Evolutionary conservation across 176 grass and related monocot genomes (phyloP).

Genomic region (Bothriochloa decipiens): DNA sequence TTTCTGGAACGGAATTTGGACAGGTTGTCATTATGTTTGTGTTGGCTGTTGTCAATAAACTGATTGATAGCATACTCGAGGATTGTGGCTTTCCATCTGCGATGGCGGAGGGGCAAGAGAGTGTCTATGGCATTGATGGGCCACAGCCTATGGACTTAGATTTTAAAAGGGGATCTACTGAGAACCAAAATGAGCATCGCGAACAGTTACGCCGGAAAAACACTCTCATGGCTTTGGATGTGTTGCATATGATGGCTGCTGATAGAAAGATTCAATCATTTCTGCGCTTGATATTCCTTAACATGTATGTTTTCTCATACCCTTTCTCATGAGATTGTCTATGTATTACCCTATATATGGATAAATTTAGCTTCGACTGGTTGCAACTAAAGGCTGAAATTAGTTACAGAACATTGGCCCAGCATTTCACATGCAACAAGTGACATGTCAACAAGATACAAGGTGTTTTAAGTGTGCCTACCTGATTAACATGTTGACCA

Average conservation of each 20-base stretch:
- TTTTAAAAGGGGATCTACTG: conserved; percentile 48
- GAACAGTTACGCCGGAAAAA: conserved; percentile 69
- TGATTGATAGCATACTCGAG: conserved; percentile 76
- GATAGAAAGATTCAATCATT: conserved; percentile 77
- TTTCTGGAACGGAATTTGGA: conserved; percentile 56
- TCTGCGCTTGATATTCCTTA: conserved; percentile 71
- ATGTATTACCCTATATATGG: not conserved
- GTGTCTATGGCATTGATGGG: conserved; percentile 43
- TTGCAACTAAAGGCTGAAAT: not conserved
- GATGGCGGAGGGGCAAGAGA: conserved; percentile 35
- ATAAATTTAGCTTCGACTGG: not conserved
- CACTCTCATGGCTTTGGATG: conserved; percentile 70
- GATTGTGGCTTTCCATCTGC: conserved; percentile 64
- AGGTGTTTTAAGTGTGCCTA: not conserved
- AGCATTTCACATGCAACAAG: not conserved
- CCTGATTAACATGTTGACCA: conserved; percentile 1
- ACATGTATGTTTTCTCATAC: conserved; percentile 69
- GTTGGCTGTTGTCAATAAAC: conserved; percentile 52
- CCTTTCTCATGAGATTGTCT: not conserved
- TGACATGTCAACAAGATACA: not conserved
- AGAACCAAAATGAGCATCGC: conserved; percentile 56
- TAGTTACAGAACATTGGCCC: not conserved
- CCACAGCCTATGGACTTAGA: conserved; percentile 58
- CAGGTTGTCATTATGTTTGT: conserved; percentile 71
- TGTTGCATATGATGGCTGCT: conserved; percentile 71